Evolutionary conservation across 768 basidiomycete genomes (phyloP).

Genomic region (Paxillus involutus): DNA sequence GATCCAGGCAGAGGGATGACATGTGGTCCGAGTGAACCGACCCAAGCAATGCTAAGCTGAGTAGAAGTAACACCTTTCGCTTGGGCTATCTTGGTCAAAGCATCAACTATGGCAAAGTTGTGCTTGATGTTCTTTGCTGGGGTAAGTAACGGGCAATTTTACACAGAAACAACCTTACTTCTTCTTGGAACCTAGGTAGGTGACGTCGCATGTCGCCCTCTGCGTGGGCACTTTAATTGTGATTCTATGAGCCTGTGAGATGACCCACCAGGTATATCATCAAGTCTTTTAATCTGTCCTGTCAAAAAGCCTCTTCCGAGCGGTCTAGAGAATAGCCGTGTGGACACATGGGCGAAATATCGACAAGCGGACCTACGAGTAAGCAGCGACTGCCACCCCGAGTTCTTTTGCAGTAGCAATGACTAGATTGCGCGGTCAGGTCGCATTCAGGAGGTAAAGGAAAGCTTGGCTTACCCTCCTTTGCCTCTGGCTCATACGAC

Average conservation of each 20-base stretch:
- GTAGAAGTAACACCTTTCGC: conserved; percentile 43
- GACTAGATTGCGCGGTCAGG: conserved; percentile 29
- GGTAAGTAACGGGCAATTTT: not conserved
- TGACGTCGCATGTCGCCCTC: conserved; percentile 41
- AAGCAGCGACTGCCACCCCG: conserved; percentile 58
- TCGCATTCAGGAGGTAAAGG: not conserved
- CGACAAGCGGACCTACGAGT: conserved; percentile 40
- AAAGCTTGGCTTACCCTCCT: conserved; percentile 33
- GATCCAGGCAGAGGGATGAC: conserved; percentile 55
- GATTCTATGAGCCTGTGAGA: not conserved
- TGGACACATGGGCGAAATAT: conserved; percentile 1
- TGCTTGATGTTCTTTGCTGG: conserved; percentile 35
- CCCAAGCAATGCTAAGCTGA: conserved; percentile 48
- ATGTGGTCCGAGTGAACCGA: conserved; percentile 36
- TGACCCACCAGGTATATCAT: conserved; percentile 33
- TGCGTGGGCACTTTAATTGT: conserved; percentile 10
- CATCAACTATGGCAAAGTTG: conserved; percentile 46
- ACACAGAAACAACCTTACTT: conserved; percentile 25
- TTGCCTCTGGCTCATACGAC: conserved; percentile 53
- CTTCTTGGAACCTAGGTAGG: conserved; percentile 46
- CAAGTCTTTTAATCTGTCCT: conserved; percentile 42
- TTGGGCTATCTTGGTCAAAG: conserved; percentile 38
- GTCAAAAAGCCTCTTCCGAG: conserved; percentile 55
- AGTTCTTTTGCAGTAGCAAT: conserved; percentile 54
- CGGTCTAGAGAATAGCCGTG: conserved; percentile 36